Conservation (phyloP, 169 alveolate genomes). For the Plasmodium fragile region DNA sequence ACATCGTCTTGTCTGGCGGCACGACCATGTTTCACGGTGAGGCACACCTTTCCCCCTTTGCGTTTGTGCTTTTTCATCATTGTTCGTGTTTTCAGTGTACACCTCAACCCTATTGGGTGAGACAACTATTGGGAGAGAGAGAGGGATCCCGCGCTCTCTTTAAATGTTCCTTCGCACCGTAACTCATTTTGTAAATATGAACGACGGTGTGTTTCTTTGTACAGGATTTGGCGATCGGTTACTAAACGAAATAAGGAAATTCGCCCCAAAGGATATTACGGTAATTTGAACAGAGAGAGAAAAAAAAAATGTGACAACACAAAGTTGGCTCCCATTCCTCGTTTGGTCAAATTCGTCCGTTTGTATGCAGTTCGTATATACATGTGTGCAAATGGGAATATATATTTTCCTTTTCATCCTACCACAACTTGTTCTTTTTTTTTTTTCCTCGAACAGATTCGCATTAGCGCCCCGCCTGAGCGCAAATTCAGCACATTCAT, state of each 20-base stretch:
- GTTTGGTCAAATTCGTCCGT: background rate
- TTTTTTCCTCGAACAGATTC: slow-evolving; percentile 18
- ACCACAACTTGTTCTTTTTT: background rate
- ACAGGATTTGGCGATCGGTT: slow-evolving; percentile 83
- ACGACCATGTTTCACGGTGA: slow-evolving; percentile 85
- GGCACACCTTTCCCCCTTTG: slow-evolving; percentile 10
- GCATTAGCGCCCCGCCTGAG: slow-evolving; percentile 76
- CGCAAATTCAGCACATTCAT: slow-evolving; percentile 68
- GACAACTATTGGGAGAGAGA: background rate
- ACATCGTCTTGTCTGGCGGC: slow-evolving; percentile 87
- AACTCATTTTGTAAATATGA: background rate
- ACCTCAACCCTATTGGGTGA: background rate
- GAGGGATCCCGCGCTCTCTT: background rate
- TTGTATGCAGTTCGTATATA: background rate
- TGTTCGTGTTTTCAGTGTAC: background rate
- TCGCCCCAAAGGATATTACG: slow-evolving; percentile 85
- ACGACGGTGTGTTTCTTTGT: background rate
- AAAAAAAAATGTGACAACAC: background rate
- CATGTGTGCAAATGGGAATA: background rate
- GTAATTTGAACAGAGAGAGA: slow-evolving; percentile 6
- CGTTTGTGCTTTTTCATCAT: background rate
- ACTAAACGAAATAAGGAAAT: slow-evolving; percentile 80
- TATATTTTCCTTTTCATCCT: background rate
- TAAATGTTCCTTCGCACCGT: background rate
- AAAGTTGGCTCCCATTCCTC: background rate